Evolutionary conservation across 208 protist genomes (phyloP).

Genomic region (Wallacemonas collosoma): DNA sequence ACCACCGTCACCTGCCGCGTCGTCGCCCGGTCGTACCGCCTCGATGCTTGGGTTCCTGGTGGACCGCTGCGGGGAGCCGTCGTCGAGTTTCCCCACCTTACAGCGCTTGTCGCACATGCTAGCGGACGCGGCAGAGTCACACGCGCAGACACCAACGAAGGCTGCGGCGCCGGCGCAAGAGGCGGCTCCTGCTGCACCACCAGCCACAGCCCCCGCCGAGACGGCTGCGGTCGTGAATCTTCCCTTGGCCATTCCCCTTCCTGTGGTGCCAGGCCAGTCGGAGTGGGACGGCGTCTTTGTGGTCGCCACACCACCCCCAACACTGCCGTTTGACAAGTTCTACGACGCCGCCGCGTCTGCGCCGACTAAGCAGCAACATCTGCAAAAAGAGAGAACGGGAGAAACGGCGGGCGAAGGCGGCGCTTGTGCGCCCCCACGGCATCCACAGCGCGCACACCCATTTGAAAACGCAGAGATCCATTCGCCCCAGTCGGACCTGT

Average conservation of each 20-base stretch:
- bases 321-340: not conserved
- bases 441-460: too few species aligned
- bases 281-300: slow-evolving; percentile 32
- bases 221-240: too few species aligned
- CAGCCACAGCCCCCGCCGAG: too few species aligned
- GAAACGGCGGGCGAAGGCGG: not conserved
- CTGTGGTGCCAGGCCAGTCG: slow-evolving; percentile 28
- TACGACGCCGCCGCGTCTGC: not conserved
- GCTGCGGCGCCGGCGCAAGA: not conserved
- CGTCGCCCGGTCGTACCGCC: too few species aligned
- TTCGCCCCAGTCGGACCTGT: not conserved
- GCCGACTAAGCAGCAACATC: too few species aligned
- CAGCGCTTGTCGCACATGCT: slow-evolving; percentile 20
- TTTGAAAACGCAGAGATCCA: not conserved
- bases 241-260: slow-evolving; percentile 27
- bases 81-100: slow-evolving; percentile 27
- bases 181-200: too few species aligned
- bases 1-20: too few species aligned
- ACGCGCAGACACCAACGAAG: not conserved
- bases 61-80: slow-evolving; percentile 8
- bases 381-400: too few species aligned
- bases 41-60: slow-evolving; percentile 38
- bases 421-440: too few species aligned
- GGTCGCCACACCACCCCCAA: slow-evolving; percentile 10
- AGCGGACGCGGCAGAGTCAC: not conserved